Conservation (phyloP, 1,284 basidiomycete genomes). For the Moesziomyces antarcticus region DNA sequence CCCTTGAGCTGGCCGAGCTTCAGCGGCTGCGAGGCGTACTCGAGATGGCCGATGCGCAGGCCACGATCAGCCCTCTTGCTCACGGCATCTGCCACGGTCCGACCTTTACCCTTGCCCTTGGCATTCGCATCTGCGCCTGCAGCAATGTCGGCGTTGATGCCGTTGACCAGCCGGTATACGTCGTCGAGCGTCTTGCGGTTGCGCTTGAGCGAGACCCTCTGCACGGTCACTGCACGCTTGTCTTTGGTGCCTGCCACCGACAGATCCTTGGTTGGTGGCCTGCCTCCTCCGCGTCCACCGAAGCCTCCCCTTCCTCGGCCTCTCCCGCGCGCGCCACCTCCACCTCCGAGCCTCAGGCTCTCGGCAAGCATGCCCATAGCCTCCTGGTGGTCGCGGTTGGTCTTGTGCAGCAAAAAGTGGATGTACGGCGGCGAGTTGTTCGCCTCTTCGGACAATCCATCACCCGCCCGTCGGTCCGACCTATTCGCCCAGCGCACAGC, state of each 20-base stretch:
- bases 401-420: slow-evolving; percentile 96
- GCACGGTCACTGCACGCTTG: slow-evolving; percentile 94
- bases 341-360: slow-evolving; percentile 67
- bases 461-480: slow-evolving; percentile 61
- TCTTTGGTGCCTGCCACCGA: slow-evolving; percentile 96
- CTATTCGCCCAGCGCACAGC: slow-evolving; percentile 77
- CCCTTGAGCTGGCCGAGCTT: slow-evolving; percentile 95
- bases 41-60: slow-evolving; percentile 86
- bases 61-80: slow-evolving; percentile 71
- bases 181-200: slow-evolving; percentile 82
- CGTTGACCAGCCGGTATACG: slow-evolving; percentile 77
- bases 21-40: slow-evolving; percentile 81
- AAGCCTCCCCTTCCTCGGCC: slow-evolving; percentile 34
- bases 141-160: slow-evolving; percentile 56
- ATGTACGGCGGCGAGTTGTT: slow-evolving; percentile 78
- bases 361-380: slow-evolving; percentile 80
- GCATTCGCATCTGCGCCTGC: background rate
- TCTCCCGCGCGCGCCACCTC: slow-evolving; percentile 29
- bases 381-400: slow-evolving; percentile 96
- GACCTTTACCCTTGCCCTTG: slow-evolving; percentile 24
- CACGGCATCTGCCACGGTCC: slow-evolving; percentile 34
- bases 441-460: slow-evolving; percentile 70
- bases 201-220: slow-evolving; percentile 86
- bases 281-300: slow-evolving; percentile 20
- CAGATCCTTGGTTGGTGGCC: slow-evolving; percentile 72